A percentile compares a stretch with the other conserved stretches of the same genome.
phyloP scores from a whole-genome alignment of 192 early-diverging fungal genomes.

The Umbelopsis sp. region DNA sequence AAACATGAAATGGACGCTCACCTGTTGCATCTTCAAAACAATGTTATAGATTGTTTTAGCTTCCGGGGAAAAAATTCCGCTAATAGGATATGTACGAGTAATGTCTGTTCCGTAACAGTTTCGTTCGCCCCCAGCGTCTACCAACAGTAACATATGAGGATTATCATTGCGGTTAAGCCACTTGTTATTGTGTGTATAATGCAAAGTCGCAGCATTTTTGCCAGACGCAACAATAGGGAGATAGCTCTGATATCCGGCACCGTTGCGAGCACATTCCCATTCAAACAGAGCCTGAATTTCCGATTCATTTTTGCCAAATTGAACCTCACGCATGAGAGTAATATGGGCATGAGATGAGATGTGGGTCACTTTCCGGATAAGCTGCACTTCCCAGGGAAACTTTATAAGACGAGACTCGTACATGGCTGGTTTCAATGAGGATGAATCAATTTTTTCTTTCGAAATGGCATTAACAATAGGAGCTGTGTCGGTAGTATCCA shows the following conservation, averaged over 20 bases:
- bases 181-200: constrained; percentile 81
- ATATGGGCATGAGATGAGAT: constrained; percentile 80
- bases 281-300: constrained; percentile 82
- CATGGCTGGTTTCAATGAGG: constrained; percentile 53
- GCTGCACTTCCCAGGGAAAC: constrained; percentile 72
- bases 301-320: constrained; percentile 65
- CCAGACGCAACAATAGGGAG: constrained; percentile 84
- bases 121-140: constrained; percentile 86
- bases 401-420: constrained; percentile 87
- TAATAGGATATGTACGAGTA: constrained; percentile 86
- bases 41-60: constrained; percentile 82
- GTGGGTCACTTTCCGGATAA: constrained; percentile 76
- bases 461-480: constrained; percentile 6
- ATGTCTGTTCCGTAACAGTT: constrained; percentile 91
- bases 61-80: constrained; percentile 70
- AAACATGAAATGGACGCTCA: background rate
- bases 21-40: constrained; percentile 80
- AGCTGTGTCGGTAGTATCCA: constrained; percentile 49
- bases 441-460: constrained; percentile 29
- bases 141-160: constrained; percentile 64
- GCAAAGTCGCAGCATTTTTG: constrained; percentile 77
- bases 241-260: constrained; percentile 81
- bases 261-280: constrained; percentile 67
- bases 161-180: constrained; percentile 41
- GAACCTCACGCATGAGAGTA: constrained; percentile 74